Percentiles rank a stretch among this genome's conserved stretches.
phyloP scores from a whole-genome alignment of 306 rosid genomes.

The Prosopis cineraria region DNA sequence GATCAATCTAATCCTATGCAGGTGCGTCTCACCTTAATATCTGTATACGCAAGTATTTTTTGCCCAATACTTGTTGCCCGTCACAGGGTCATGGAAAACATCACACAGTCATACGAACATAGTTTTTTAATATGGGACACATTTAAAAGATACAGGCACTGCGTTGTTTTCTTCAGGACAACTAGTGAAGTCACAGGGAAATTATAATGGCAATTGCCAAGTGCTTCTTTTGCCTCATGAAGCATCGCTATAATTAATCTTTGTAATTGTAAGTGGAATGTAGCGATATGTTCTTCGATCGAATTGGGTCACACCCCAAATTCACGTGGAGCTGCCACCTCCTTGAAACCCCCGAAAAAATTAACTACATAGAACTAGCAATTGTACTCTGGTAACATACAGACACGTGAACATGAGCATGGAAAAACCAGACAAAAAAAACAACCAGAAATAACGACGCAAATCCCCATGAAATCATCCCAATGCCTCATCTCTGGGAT shows the following conservation, averaged over 20 bases:
- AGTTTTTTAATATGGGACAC: not conserved
- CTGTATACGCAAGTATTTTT: too few species aligned
- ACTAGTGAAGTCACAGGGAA: not conserved
- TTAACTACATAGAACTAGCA: not conserved
- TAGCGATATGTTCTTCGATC: not conserved
- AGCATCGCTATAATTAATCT: not conserved
- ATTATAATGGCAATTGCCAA: not conserved
- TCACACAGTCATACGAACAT: not conserved
- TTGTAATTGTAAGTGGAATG: conserved; percentile 2
- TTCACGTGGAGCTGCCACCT: conserved; percentile 12
- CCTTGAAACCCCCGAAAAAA: not conserved
- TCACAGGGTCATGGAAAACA: not conserved
- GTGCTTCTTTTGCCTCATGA: not conserved
- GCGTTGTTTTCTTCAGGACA: not conserved
- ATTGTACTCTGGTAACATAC: conserved; percentile 3
- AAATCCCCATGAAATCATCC: not conserved
- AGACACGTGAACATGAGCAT: conserved; percentile 13
- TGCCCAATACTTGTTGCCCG: too few species aligned
- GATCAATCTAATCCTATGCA: not conserved
- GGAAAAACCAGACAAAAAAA: not conserved
- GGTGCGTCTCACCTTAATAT: not conserved
- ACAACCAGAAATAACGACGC: not conserved
- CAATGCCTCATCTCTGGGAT: conserved; percentile 24
- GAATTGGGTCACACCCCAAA: not conserved
- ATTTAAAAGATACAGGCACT: not conserved